phyloP scores from a whole-genome alignment of 2,329 filamentous ascomycete genomes.

The Aspergillus costaricaensis region DNA sequence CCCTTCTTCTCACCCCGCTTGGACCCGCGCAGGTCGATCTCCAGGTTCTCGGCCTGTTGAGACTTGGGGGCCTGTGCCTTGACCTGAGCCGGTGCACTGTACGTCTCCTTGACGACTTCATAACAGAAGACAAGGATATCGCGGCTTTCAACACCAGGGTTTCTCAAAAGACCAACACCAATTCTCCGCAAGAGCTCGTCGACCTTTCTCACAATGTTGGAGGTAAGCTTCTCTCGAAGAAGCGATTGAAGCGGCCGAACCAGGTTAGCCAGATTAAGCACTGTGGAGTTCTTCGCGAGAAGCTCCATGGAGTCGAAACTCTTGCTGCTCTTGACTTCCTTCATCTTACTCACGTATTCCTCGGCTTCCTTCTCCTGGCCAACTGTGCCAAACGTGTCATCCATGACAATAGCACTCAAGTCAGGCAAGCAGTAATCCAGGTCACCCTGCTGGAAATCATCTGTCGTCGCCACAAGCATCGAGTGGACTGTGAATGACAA shows the following conservation, averaged over 20 bases:
- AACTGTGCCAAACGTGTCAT: slow-evolving; percentile 90
- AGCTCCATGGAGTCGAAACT: slow-evolving; percentile 97
- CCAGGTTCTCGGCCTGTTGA: slow-evolving; percentile 58
- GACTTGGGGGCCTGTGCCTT: slow-evolving; percentile 29
- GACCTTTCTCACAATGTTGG: slow-evolving; percentile 82
- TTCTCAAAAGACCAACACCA: slow-evolving; percentile 78
- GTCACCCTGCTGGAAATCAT: slow-evolving; percentile 75
- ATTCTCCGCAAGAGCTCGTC: slow-evolving; percentile 85
- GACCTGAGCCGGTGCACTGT: slow-evolving; percentile 61
- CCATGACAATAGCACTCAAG: slow-evolving; percentile 86
- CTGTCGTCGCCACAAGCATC: slow-evolving; percentile 74
- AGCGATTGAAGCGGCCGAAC: slow-evolving; percentile 76
- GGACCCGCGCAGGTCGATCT: slow-evolving; percentile 74
- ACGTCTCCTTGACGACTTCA: slow-evolving; percentile 85
- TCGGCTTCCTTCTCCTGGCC: slow-evolving; percentile 97
- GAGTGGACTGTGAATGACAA: slow-evolving; percentile 94
- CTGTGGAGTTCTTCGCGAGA: slow-evolving; percentile 77
- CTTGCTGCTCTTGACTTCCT: slow-evolving; percentile 97
- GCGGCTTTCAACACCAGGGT: slow-evolving; percentile 73
- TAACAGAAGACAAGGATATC: slow-evolving; percentile 94
- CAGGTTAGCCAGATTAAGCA: slow-evolving; percentile 71
- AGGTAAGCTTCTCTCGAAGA: slow-evolving; percentile 78
- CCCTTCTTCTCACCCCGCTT: slow-evolving; percentile 73
- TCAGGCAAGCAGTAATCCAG: slow-evolving; percentile 82
- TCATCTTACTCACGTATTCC: slow-evolving; percentile 92